Conservation (phyloP, 495 filamentous ascomycete species). For the Aspergillus ellipticus region DNA sequence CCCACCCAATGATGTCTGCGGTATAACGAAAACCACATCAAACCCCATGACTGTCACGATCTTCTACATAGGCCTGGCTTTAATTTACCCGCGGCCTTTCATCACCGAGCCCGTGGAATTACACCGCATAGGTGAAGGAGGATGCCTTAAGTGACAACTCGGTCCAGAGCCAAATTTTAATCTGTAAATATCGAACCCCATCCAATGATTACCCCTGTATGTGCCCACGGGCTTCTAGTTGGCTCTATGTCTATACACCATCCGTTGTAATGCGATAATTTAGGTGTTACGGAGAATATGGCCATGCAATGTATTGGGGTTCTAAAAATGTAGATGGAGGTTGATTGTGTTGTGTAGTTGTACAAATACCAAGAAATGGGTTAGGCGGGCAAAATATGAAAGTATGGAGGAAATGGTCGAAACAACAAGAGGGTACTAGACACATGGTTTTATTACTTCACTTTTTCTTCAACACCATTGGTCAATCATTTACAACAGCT, state of each 20-base stretch:
- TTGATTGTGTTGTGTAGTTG: constrained; percentile 33
- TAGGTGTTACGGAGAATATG: not conserved
- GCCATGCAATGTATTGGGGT: constrained; percentile 9
- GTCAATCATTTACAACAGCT: constrained; percentile 14
- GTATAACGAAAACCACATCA: not conserved
- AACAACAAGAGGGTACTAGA: constrained; percentile 30
- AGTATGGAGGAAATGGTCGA: constrained; percentile 16
- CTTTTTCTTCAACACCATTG: constrained; percentile 12
- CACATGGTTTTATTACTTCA: constrained; percentile 30
- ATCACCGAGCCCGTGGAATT: no score
- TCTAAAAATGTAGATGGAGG: constrained; percentile 8
- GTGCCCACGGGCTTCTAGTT: not conserved
- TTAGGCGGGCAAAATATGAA: constrained; percentile 21
- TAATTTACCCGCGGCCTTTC: not conserved
- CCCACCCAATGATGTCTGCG: constrained; percentile 5
- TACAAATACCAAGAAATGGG: constrained; percentile 35
- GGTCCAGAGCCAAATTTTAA: no score
- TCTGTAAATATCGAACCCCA: not conserved
- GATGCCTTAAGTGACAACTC: no score
- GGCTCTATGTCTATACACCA: not conserved
- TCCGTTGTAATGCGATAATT: no score
- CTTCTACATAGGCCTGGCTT: not conserved
- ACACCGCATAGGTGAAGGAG: no score
- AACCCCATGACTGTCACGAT: not conserved
- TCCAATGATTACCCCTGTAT: not conserved